Base-by-base conservation (phyloP, 768 basidiomycete species). In the Calocera viscosa region DNA sequence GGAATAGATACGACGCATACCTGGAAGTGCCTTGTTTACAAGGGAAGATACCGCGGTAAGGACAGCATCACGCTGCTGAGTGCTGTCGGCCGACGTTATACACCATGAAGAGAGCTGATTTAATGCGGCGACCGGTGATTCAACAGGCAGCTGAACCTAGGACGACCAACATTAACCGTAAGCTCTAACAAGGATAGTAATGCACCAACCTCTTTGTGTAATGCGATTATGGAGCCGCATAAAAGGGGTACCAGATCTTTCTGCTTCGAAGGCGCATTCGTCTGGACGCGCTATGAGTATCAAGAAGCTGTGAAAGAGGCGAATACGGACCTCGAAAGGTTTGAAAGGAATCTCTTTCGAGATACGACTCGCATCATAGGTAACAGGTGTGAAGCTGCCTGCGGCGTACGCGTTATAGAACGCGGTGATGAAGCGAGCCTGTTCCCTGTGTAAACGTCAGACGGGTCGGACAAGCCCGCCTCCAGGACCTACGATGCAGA, bases 181-280 rank as follows among this genome's bases (percentile, higher is more conserved):
- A 10, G n/a, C n/a, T 66, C n/a, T 65, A 41, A 69, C 64, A 43
- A n/a, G 22, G 63, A 7, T 49, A 24, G 22, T 49, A 41, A 19
- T 34, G 3, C 12, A 26, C 80, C 33, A 66, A 88, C 90, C 76
- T 92, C 86, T 71, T 83, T 84, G 69, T 82, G 80, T 12, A 91
- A 73, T 0, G 89, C 80, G 30, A 89, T 76, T 2, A 90, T 73
- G 0, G 82, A 84, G 19, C 88, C 83, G 2, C 88, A 78, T 70
- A 93, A 85, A 49, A 95, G 76, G 0, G 81, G 73, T 16, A 91
- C 75, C 0, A 90, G 79, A 68, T 89, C 86, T 68, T 84, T 85
- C 71, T 90, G 86, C 1, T 71, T 30, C 1, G 74, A 70, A 0
- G 82, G 71, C 0, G 84, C 80, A 1, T 77, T 73, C 1, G 73